Conservation (phyloP, 2,329 filamentous ascomycete genomes). For the Ophiostoma pallidulum region DNA sequence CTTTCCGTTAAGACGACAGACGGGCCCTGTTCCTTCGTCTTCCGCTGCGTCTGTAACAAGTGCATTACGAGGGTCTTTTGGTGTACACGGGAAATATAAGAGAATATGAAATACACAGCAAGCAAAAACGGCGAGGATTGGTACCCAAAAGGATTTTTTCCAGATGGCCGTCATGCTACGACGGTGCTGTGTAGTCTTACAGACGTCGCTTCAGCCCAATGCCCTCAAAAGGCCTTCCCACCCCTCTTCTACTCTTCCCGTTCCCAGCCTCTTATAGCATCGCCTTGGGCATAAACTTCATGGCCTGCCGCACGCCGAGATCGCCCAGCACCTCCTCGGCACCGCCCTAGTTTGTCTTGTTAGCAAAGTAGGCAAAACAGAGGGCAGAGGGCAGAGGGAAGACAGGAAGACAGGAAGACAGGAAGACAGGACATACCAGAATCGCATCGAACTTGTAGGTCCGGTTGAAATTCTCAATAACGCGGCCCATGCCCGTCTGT, state of each 20-base stretch:
- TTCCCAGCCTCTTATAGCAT: constrained; percentile 61
- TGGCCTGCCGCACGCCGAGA: constrained; percentile 72
- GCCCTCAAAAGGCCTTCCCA: too few relatives aligned
- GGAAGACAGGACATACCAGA: constrained; percentile 27
- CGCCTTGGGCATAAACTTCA: constrained; percentile 76
- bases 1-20: too few relatives aligned
- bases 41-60: not conserved
- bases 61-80: too few relatives aligned
- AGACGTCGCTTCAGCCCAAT: too few relatives aligned
- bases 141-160: too few relatives aligned
- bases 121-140: too few relatives aligned
- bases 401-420: not conserved
- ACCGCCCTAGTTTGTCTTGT: constrained; percentile 44
- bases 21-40: too few relatives aligned
- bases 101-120: too few relatives aligned
- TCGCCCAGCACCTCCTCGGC: constrained; percentile 77
- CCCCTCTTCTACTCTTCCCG: not conserved
- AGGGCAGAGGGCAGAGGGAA: not conserved
- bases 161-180: too few relatives aligned
- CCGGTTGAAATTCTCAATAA: constrained; percentile 76
- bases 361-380: not conserved
- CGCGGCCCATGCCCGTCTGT: constrained; percentile 70
- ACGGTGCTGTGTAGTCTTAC: too few relatives aligned
- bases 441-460: constrained; percentile 77
- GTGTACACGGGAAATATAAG: too few relatives aligned